Percentiles rank a stretch among this genome's conserved stretches.
Evolutionary conservation across 1,139 yeast genomes (phyloP).

Genomic region (Yamadazyma diospyri): DNA sequence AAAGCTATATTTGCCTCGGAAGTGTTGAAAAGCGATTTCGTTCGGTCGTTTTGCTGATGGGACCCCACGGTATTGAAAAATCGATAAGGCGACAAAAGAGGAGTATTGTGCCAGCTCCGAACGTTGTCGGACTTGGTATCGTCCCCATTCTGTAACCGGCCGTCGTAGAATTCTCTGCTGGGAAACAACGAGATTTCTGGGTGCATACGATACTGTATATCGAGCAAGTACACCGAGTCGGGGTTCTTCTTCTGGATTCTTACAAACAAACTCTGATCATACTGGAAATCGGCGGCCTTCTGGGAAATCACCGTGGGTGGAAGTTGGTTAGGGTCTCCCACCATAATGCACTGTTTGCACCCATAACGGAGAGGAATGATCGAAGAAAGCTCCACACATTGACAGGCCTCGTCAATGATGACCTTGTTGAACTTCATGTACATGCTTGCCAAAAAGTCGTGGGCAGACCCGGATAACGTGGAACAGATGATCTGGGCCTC

Average conservation of each 20-base stretch:
- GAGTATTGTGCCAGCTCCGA: conserved; percentile 70
- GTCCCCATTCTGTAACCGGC: conserved; percentile 72
- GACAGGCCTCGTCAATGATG: conserved; percentile 97
- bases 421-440: conserved; percentile 88
- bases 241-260: conserved; percentile 77
- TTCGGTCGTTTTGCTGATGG: conserved; percentile 59
- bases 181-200: conserved; percentile 89
- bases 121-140: conserved; percentile 56
- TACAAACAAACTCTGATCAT: conserved; percentile 91
- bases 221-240: conserved; percentile 65
- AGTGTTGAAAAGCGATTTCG: conserved; percentile 67
- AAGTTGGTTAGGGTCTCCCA: conserved; percentile 97
- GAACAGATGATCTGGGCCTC: conserved; percentile 90
- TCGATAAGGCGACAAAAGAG: conserved; percentile 64
- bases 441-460: conserved; percentile 72
- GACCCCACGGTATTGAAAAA: conserved; percentile 69
- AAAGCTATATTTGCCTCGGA: conserved; percentile 73
- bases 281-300: conserved; percentile 72
- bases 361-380: conserved; percentile 93
- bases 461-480: conserved; percentile 93
- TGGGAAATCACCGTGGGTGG: conserved; percentile 98
- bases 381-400: conserved; percentile 90
- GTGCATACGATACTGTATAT: conserved; percentile 99
- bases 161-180: conserved; percentile 73
- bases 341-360: conserved; percentile 89